Evolutionary conservation across 805 yeast genomes (phyloP), one percentile per base, ranked within the genome.

Genomic region (Candida nitratophila): DNA sequence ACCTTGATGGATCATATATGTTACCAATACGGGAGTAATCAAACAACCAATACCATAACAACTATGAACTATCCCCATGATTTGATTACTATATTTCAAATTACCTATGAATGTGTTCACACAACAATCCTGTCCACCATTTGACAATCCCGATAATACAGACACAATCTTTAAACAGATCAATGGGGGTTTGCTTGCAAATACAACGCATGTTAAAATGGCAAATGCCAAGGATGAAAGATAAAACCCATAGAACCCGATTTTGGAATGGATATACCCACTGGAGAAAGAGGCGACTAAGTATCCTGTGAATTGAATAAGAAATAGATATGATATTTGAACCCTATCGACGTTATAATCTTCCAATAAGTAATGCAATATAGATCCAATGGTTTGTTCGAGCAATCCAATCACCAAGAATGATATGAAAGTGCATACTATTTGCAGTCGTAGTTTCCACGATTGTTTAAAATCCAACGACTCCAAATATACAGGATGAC

Each of bases 371-470:
- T 70, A 62, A 1, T 84, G 83, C 46, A 82, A 64, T 34, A 81
- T 54, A 0, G 85, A 71, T 0, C 87, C 87, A 17, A 79, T 58
- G 0, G 83, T 67, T 55, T 81, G 83, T 50, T 82, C 87, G 5
- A 72, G 68, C 24, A 81, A 54, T 0, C 88, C 88, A 47, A 75
- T 59, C 1, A 77, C 53, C 1, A 69, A 55, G 51, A 79, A 73
- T 1, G 68, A 55, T 22, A 61, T 34, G 46, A 65, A 73, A 1
- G 70, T 56, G 0, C 70, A 56, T 0, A 62, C 2, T 19, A 79
- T 61, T 55, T 79, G 83, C 3, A 55, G 15, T 45, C 66, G 65
- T 12, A 79, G 56, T 32, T 60, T 56, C 3, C 29, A 26, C 29
- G 75, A 70, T 12, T 56, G 38, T 22, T 68, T 60, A 54, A 72